These are phyloP conservation scores for Dictyostelium citrinum DNA, from an alignment of 78 protist genomes.

Conservation along the genomic window DNA sequence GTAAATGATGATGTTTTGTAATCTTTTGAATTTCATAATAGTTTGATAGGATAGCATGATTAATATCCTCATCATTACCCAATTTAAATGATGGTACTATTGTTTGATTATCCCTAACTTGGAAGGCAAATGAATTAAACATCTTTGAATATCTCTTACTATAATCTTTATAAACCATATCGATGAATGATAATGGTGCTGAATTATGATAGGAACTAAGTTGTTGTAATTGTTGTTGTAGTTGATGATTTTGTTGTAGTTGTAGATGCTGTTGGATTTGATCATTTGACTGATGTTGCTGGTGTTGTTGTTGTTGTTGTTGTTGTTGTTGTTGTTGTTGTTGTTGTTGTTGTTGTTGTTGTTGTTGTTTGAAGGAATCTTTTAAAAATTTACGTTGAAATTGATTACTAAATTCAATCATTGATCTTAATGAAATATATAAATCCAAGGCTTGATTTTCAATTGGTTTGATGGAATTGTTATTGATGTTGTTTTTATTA, in stretches of 20 bases:
- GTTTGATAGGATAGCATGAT: neutral
- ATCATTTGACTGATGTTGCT: neutral
- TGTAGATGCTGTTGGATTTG: neutral
- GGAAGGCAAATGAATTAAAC: neutral
- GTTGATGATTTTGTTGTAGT: neutral
- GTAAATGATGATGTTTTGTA: neutral
- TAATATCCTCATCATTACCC: neutral
- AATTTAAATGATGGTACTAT: neutral
- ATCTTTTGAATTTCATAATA: neutral
- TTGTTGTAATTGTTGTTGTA: neutral
- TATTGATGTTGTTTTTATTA: neutral
- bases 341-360: neutral
- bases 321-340: neutral
- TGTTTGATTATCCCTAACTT: neutral
- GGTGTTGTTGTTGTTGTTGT: no score
- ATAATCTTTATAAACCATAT: neutral
- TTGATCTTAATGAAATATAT: neutral
- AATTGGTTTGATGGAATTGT: neutral
- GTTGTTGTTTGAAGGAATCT: neutral
- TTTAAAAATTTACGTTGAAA: neutral
- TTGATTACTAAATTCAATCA: constrained; percentile 1
- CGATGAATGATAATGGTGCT: neutral
- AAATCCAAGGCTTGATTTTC: neutral
- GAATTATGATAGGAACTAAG: neutral
- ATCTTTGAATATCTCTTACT: neutral